These are phyloP conservation scores for Botrytis deweyae DNA, from an alignment of 2,329 filamentous ascomycete genomes.

Conservation along the genomic window DNA sequence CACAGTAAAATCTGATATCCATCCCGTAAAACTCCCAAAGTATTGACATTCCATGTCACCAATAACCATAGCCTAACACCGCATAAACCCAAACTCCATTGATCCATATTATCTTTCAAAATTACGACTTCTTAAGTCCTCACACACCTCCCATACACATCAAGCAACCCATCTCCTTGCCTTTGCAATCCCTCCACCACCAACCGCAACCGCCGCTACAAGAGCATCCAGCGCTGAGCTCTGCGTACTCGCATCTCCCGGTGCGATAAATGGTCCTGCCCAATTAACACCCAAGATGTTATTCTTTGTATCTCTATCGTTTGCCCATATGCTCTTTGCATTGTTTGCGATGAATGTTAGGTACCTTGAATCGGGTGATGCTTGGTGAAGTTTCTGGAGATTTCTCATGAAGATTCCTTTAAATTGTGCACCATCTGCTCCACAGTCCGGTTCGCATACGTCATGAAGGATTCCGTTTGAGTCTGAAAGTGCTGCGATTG, in stretches of 20 bases:
- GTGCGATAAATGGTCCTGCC: conserved; percentile 57
- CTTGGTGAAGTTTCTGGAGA: conserved; percentile 51
- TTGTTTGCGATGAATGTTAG: conserved; percentile 58
- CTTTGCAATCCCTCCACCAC: conserved; percentile 11
- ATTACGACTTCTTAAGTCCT: neutral
- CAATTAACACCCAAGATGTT: conserved; percentile 61
- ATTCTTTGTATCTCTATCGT: conserved; percentile 48
- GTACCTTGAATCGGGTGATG: conserved; percentile 51
- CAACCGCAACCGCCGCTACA: conserved; percentile 52
- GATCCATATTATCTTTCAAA: no score
- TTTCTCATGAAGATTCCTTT: conserved; percentile 72
- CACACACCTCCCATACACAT: neutral
- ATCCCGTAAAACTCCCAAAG: neutral
- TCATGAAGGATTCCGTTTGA: conserved; percentile 53
- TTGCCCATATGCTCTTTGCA: conserved; percentile 64
- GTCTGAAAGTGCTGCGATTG: conserved; percentile 48
- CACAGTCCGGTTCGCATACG: conserved; percentile 49
- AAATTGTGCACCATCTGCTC: conserved; percentile 61
- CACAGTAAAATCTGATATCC: neutral
- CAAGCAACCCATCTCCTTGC: neutral
- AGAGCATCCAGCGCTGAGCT: conserved; percentile 66
- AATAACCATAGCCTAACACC: neutral
- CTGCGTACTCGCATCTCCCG: conserved; percentile 58
- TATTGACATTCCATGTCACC: neutral
- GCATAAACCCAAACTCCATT: neutral